Evolutionary conservation across 768 basidiomycete genomes (phyloP).

Genomic region (Hydnum rufescens): DNA sequence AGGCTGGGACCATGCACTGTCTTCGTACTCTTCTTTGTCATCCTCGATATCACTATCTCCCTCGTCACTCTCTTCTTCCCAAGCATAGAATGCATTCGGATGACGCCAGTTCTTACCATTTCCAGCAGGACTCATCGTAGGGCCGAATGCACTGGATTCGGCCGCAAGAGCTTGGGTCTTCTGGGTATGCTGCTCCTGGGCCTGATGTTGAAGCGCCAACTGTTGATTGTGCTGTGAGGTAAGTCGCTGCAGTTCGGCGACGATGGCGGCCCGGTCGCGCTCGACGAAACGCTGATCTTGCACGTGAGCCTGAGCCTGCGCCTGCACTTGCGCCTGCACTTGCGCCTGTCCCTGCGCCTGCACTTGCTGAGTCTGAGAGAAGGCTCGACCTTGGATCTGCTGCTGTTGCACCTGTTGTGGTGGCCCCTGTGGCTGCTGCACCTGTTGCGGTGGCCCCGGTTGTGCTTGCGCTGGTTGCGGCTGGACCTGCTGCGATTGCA

Average conservation of each 20-base stretch:
- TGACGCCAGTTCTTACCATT: constrained; percentile 13
- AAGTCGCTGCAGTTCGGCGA: no score
- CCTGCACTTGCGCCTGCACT: neutral
- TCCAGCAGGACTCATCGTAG: no score
- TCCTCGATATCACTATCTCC: constrained; percentile 18
- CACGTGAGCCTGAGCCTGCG: neutral
- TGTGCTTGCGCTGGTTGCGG: neutral
- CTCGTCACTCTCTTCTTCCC: constrained; percentile 7
- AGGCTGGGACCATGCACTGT: no score
- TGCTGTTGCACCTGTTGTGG: neutral
- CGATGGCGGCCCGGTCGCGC: no score
- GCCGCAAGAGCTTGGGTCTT: no score
- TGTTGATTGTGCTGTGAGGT: no score
- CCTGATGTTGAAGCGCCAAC: no score
- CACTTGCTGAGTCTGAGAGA: neutral
- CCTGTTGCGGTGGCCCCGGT: neutral
- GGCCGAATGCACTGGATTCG: no score
- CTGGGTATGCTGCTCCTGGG: no score
- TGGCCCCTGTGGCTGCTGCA: neutral
- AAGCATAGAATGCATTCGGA: constrained; percentile 12
- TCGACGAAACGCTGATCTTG: no score
- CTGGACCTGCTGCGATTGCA: no score
- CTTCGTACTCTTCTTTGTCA: constrained; percentile 10
- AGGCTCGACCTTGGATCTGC: neutral
- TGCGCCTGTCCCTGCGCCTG: neutral